These are phyloP conservation scores for Biscogniauxia mediterranea DNA, from an alignment of 2,329 filamentous ascomycete genomes.

Conservation along the genomic window DNA sequence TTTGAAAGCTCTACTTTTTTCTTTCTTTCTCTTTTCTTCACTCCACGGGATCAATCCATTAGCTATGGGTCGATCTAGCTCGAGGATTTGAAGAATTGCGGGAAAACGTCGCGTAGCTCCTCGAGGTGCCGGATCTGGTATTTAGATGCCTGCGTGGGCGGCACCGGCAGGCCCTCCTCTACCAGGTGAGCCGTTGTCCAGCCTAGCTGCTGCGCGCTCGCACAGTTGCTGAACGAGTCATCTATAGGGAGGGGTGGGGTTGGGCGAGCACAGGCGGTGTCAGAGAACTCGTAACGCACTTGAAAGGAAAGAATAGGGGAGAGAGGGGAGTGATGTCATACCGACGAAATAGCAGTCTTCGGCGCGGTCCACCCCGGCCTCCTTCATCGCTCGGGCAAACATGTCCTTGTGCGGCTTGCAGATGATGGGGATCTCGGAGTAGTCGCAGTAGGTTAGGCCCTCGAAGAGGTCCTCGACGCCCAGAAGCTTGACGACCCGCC, in stretches of 20 bases:
- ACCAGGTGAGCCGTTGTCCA: constrained; percentile 87
- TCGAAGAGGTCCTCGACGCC: constrained; percentile 88
- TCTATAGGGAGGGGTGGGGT: constrained; percentile 50
- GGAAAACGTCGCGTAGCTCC: constrained; percentile 74
- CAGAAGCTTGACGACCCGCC: constrained; percentile 76
- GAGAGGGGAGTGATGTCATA: constrained; percentile 41
- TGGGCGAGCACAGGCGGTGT: no score
- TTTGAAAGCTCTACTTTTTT: no score
- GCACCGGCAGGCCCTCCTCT: constrained; percentile 67
- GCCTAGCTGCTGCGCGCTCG: constrained; percentile 71
- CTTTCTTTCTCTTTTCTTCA: no score
- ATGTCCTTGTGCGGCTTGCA: constrained; percentile 86
- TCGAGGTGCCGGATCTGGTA: constrained; percentile 74
- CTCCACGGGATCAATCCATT: no score
- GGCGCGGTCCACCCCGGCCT: constrained; percentile 67
- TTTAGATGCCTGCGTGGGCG: constrained; percentile 63
- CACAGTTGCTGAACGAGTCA: constrained; percentile 82
- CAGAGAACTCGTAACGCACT: no score
- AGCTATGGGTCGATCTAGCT: constrained; percentile 4
- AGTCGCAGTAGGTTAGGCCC: constrained; percentile 93
- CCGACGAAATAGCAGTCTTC: constrained; percentile 90
- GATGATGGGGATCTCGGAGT: constrained; percentile 67
- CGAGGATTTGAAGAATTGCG: constrained; percentile 75
- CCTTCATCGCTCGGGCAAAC: constrained; percentile 84
- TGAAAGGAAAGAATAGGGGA: no score